Evolutionary conservation across 108 stramenopile species (phyloP).

Genomic region (Cyclotella distinguenda): DNA sequence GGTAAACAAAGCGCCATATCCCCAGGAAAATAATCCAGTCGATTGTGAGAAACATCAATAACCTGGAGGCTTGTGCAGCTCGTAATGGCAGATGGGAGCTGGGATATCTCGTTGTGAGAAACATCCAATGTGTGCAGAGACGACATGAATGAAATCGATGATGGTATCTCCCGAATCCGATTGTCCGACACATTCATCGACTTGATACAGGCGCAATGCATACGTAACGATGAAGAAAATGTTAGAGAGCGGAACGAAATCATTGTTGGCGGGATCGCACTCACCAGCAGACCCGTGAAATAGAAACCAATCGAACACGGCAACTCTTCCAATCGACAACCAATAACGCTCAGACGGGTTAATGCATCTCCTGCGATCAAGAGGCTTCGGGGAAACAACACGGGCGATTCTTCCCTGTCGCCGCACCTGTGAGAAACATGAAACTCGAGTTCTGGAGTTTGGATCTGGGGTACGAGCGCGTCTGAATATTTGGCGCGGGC

Average conservation of each 20-base stretch:
- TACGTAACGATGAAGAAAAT: too few species aligned
- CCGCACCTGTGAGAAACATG: conserved; percentile 4
- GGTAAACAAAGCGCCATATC: conserved; percentile 39
- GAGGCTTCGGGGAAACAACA: conserved; percentile 32
- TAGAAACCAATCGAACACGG: conserved; percentile 36
- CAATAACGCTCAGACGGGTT: conserved; percentile 6
- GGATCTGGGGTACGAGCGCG: too few species aligned
- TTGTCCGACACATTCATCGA: conserved; percentile 36
- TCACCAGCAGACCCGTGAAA: conserved; percentile 34
- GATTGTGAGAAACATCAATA: conserved; percentile 44
- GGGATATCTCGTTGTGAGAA: conserved; percentile 25
- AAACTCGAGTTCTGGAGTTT: conserved; percentile 3
- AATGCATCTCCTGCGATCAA: conserved; percentile 28
- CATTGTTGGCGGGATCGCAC: not conserved
- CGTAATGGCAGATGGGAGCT: conserved; percentile 19
- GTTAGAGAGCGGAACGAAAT: too few species aligned
- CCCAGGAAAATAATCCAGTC: conserved; percentile 20
- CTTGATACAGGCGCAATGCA: conserved; percentile 9
- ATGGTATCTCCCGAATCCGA: conserved; percentile 20
- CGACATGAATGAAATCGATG: conserved; percentile 20
- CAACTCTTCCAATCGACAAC: conserved; percentile 21
- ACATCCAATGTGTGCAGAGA: conserved; percentile 34
- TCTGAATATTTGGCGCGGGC: conserved; percentile 3
- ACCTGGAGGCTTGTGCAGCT: conserved; percentile 28
- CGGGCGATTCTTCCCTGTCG: not conserved